These are phyloP conservation scores for Phytophthora sojae DNA, from an alignment of 352 stramenopile genomes.

Conservation along the genomic window DNA sequence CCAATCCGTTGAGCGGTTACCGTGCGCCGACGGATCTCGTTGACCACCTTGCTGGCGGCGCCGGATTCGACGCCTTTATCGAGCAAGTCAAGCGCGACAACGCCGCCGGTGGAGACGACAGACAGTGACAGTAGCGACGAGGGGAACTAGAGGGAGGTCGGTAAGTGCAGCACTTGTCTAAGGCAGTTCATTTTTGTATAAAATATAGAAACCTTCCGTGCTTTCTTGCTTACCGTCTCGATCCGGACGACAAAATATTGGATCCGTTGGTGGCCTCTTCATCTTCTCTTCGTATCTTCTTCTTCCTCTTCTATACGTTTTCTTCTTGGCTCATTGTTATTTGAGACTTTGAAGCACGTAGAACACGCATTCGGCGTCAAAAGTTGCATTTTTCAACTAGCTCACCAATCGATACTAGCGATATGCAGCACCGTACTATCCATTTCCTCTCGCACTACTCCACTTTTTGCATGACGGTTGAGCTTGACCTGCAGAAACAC, in stretches of 20 bases:
- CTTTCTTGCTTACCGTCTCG: conserved; percentile 20
- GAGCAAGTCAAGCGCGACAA: conserved; percentile 88
- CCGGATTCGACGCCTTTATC: conserved; percentile 84
- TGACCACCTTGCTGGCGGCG: conserved; percentile 72
- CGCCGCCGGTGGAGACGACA: conserved; percentile 15
- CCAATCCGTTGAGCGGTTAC: conserved; percentile 80
- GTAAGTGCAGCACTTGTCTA: conserved; percentile 29
- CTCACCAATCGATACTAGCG: too few species aligned
- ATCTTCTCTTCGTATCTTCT: too few species aligned
- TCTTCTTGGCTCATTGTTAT: too few species aligned
- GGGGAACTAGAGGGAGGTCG: conserved; percentile 12
- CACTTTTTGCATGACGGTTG: too few species aligned
- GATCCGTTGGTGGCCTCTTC: conserved; percentile 11
- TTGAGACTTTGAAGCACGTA: too few species aligned
- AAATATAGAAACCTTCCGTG: conserved; percentile 38
- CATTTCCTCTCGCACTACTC: too few species aligned
- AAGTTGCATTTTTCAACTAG: too few species aligned
- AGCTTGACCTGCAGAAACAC: too few species aligned
- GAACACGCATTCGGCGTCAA: too few species aligned
- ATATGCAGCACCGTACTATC: too few species aligned
- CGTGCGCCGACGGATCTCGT: conserved; percentile 88
- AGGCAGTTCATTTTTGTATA: conserved; percentile 38
- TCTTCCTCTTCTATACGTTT: too few species aligned
- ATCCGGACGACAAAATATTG: conserved; percentile 15
- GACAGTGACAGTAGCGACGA: conserved; percentile 40